These are phyloP conservation scores for Myrica gale DNA, from an alignment of 306 rosid species.

Conservation along the genomic window DNA sequence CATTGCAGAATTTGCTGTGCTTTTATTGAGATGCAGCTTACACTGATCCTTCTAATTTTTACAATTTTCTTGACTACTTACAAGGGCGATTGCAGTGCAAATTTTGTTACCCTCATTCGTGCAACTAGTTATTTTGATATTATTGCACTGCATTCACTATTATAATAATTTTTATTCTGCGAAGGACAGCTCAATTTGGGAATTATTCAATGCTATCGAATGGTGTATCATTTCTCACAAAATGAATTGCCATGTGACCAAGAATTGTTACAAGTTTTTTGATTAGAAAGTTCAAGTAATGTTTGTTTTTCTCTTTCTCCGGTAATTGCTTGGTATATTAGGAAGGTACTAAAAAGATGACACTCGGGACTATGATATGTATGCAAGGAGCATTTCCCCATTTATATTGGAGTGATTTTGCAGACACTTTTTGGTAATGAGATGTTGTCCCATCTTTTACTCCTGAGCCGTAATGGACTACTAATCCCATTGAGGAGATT, in stretches of 20 bases:
- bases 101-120: slow-evolving; percentile 5
- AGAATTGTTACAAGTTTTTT: not conserved
- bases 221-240: not conserved
- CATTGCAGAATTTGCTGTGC: slow-evolving; percentile 15
- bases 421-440: not conserved
- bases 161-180: not conserved
- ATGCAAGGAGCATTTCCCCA: not conserved
- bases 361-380: not conserved
- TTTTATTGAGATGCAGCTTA: slow-evolving; percentile 4
- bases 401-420: not conserved
- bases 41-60: not conserved
- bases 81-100: not conserved
- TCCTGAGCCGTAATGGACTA: not conserved
- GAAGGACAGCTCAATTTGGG: slow-evolving; percentile 1
- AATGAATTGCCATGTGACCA: not conserved
- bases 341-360: not conserved
- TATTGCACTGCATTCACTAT: not conserved
- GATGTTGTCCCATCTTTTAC: not conserved
- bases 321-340: not conserved
- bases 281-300: not conserved
- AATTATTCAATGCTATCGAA: not conserved
- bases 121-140: not conserved
- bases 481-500: not conserved
- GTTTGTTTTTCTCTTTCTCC: not conserved
- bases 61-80: not conserved